phyloP scores from a whole-genome alignment of 73 alveolate species.

The Stentor roeselii region DNA sequence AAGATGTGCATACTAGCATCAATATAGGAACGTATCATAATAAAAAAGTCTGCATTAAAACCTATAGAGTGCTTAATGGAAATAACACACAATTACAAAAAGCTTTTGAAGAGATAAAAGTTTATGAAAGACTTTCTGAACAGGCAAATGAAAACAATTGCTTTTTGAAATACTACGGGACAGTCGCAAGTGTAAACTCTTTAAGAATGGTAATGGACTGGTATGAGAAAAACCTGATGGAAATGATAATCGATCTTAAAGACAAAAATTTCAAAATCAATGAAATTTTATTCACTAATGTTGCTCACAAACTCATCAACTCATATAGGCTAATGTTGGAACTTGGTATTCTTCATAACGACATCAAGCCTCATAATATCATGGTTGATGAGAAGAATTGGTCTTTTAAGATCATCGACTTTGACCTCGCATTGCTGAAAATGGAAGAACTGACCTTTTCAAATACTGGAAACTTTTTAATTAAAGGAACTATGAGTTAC shows the following conservation, averaged over 20 bases:
- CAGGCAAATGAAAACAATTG: background rate
- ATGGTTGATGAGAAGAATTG: background rate
- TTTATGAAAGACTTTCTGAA: background rate
- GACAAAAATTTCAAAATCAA: background rate
- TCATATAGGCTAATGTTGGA: background rate
- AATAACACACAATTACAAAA: too few species aligned
- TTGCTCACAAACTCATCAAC: background rate
- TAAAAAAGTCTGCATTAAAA: too few species aligned
- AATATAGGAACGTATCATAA: too few species aligned
- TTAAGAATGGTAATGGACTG: background rate
- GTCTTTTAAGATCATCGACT: background rate
- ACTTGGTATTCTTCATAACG: background rate
- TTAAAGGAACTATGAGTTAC: background rate
- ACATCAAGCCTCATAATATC: constrained; percentile 2
- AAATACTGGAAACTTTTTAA: background rate
- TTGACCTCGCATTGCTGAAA: background rate
- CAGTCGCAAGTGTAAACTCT: background rate
- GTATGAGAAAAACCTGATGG: background rate
- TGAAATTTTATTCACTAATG: background rate
- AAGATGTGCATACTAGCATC: too few species aligned
- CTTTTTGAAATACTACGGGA: background rate
- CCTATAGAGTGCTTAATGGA: too few species aligned
- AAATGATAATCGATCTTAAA: background rate
- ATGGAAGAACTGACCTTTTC: background rate
- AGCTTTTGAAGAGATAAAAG: background rate